These are phyloP conservation scores for Starmerella kuoi DNA, from an alignment of 805 yeast genomes.

Conservation along the genomic window DNA sequence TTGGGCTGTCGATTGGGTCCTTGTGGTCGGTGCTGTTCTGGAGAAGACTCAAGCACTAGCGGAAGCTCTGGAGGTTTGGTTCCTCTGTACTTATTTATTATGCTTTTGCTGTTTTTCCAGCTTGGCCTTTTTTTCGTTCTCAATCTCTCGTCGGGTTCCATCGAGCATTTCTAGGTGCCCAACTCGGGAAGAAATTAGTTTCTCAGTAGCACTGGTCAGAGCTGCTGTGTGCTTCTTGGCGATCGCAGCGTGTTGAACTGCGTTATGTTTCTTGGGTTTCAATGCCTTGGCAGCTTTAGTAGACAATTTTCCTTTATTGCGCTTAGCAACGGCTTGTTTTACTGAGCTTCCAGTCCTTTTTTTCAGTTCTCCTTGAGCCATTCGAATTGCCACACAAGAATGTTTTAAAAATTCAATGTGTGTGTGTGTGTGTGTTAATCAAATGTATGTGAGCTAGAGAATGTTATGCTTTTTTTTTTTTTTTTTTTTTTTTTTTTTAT, in stretches of 20 bases:
- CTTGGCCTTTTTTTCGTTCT: constrained; percentile 38
- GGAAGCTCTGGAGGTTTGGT: constrained; percentile 10
- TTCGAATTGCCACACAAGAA: constrained; percentile 3
- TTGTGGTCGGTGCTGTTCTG: neutral
- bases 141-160: constrained; percentile 79
- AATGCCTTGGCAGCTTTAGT: constrained; percentile 37
- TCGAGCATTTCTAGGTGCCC: constrained; percentile 87
- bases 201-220: constrained; percentile 59
- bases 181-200: constrained; percentile 72
- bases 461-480: too few relatives aligned
- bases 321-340: constrained; percentile 16
- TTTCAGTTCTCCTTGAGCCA: constrained; percentile 32
- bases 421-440: too few relatives aligned
- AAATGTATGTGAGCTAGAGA: too few relatives aligned
- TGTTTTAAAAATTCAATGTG: neutral
- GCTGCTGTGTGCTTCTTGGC: constrained; percentile 46
- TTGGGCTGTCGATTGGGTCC: constrained; percentile 1
- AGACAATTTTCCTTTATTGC: constrained; percentile 27
- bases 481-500: too few relatives aligned
- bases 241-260: constrained; percentile 46
- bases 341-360: constrained; percentile 12
- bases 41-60: constrained; percentile 12
- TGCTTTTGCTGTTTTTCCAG: constrained; percentile 25
- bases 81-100: neutral
- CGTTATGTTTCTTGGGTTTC: constrained; percentile 50